A percentile compares a stretch with the other conserved stretches of the same genome.
These are phyloP conservation scores for Falciphora oryzae DNA, from an alignment of 2,329 filamentous ascomycete species.

Conservation along the genomic window DNA sequence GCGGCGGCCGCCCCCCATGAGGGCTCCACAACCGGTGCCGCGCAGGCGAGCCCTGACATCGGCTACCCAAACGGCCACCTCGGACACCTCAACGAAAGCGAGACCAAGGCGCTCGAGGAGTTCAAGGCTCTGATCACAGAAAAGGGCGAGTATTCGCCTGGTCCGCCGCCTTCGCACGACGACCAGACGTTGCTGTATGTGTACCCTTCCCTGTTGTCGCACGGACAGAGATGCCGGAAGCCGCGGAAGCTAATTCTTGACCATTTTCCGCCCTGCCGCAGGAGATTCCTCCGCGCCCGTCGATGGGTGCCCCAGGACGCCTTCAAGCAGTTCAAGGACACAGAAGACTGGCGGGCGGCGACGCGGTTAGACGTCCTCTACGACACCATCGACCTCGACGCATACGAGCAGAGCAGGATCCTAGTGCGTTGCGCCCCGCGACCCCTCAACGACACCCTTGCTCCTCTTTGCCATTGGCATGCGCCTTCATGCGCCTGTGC, in stretches of 20 bases:
- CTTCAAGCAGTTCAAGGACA: constrained; percentile 77
- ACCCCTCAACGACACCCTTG: background rate
- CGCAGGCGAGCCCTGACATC: constrained; percentile 24
- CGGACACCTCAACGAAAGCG: constrained; percentile 64
- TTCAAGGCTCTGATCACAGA: constrained; percentile 68
- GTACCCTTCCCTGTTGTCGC: constrained; percentile 5
- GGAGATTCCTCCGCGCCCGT: constrained; percentile 79
- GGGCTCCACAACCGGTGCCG: background rate
- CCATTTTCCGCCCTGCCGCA: constrained; percentile 28
- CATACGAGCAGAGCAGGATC: constrained; percentile 73
- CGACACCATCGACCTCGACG: constrained; percentile 76
- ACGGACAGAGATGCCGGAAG: background rate
- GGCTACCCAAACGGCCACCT: constrained; percentile 74
- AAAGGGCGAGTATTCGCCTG: constrained; percentile 56
- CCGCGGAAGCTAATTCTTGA: constrained; percentile 7
- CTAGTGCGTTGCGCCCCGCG: constrained; percentile 48
- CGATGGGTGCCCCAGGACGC: constrained; percentile 75
- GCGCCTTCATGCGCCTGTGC: background rate
- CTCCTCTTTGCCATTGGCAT: no score
- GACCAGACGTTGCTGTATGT: constrained; percentile 67
- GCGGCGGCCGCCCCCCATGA: background rate
- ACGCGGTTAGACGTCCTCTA: constrained; percentile 77
- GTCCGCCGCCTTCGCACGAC: constrained; percentile 58
- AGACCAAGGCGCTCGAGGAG: constrained; percentile 59
- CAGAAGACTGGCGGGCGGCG: constrained; percentile 77